A percentile compares a stretch with the other conserved stretches of the same genome.
Evolutionary conservation across 2,329 filamentous ascomycete genomes (phyloP).

Genomic region (Botrytis aclada): DNA sequence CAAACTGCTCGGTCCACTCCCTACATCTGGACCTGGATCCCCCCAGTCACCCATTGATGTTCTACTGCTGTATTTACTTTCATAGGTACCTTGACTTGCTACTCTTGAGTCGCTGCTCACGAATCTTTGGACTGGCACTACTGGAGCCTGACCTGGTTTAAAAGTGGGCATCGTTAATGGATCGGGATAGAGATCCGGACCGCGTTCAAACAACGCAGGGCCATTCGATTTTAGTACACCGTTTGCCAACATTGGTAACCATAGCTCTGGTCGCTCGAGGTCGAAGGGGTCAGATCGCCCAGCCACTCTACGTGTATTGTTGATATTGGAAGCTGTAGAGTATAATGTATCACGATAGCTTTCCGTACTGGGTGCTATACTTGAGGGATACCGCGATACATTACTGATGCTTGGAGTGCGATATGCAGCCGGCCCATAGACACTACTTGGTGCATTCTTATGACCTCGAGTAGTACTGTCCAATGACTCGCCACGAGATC

Average conservation of each 20-base stretch:
- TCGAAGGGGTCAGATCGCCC: conserved; percentile 65
- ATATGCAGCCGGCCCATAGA: conserved; percentile 26
- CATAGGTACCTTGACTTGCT: conserved; percentile 23
- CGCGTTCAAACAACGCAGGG: background rate
- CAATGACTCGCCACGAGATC: conserved; percentile 49
- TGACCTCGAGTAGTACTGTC: conserved; percentile 35
- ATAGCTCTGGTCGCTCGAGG: conserved; percentile 53
- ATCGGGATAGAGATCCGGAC: conserved; percentile 2
- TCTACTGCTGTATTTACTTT: conserved; percentile 33
- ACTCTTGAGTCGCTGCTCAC: conserved; percentile 14
- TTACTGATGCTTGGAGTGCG: conserved; percentile 25
- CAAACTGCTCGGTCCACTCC: conserved; percentile 27
- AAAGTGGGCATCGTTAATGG: background rate
- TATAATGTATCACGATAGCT: conserved; percentile 43
- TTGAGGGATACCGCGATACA: conserved; percentile 33
- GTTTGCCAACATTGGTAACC: conserved; percentile 27
- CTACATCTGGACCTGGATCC: conserved; percentile 54
- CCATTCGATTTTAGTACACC: conserved; percentile 16
- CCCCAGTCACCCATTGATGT: conserved; percentile 44
- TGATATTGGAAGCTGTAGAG: conserved; percentile 38
- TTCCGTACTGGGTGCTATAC: conserved; percentile 34
- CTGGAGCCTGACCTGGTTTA: background rate
- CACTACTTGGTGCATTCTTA: conserved; percentile 34
- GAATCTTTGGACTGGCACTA: background rate
- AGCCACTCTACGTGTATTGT: conserved; percentile 49